These are phyloP conservation scores for Corniculantispora saksenae DNA, from an alignment of 2,329 filamentous ascomycete species.

Conservation along the genomic window DNA sequence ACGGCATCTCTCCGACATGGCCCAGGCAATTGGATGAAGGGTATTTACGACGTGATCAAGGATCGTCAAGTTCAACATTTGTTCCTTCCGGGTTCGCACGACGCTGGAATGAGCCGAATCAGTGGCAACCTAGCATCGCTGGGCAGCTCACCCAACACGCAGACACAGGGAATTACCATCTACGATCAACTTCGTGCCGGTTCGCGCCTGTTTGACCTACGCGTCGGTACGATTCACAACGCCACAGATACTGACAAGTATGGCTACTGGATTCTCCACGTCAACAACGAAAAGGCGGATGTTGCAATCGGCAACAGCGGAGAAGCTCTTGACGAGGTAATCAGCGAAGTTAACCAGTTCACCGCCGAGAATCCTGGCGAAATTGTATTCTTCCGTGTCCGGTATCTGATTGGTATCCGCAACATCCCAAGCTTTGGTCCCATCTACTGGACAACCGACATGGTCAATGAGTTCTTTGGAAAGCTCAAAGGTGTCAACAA, in stretches of 20 bases:
- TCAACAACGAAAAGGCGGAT: slow-evolving; percentile 36
- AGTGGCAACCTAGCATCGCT: slow-evolving; percentile 35
- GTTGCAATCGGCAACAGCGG: slow-evolving; percentile 48
- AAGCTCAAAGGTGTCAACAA: slow-evolving; percentile 43
- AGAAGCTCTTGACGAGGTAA: slow-evolving; percentile 43
- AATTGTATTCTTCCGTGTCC: slow-evolving; percentile 48
- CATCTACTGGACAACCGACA: slow-evolving; percentile 37
- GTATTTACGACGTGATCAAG: slow-evolving; percentile 34
- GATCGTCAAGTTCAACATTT: slow-evolving; percentile 45
- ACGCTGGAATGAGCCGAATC: slow-evolving; percentile 49
- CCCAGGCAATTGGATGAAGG: slow-evolving; percentile 35
- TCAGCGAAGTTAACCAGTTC: slow-evolving; percentile 47
- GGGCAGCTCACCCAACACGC: slow-evolving; percentile 42
- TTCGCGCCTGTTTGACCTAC: slow-evolving; percentile 49
- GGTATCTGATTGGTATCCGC: slow-evolving; percentile 43
- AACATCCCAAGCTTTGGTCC: slow-evolving; percentile 31
- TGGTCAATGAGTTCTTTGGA: slow-evolving; percentile 45
- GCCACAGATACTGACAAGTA: slow-evolving; percentile 21
- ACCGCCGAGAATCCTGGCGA: slow-evolving; percentile 44
- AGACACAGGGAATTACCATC: slow-evolving; percentile 47
- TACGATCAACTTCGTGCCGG: slow-evolving; percentile 47
- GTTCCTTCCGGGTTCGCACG: slow-evolving; percentile 50
- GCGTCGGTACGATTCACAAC: slow-evolving; percentile 37
- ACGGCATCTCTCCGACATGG: slow-evolving; percentile 32
- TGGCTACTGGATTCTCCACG: slow-evolving; percentile 45